Percentiles rank a stretch among this genome's conserved stretches.
phyloP scores from a whole-genome alignment of 805 yeast species.

The Myxozyma nipponensis region DNA sequence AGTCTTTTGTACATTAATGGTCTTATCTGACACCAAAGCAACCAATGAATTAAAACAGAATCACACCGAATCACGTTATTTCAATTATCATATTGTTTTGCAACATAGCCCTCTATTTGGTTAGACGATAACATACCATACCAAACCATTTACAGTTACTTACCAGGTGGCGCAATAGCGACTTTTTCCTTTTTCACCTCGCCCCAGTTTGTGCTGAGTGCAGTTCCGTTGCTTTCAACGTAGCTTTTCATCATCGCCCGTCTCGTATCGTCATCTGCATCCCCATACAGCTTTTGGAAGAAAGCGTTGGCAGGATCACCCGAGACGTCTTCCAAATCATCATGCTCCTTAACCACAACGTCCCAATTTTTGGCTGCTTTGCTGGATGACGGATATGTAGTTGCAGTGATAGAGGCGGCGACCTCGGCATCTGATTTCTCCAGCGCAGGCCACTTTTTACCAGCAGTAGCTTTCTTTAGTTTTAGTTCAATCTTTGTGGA shows the following conservation, averaged over 20 bases:
- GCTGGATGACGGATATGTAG: slow-evolving; percentile 60
- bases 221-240: slow-evolving; percentile 90
- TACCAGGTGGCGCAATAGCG: slow-evolving; percentile 61
- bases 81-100: slow-evolving; percentile 12
- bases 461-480: slow-evolving; percentile 46
- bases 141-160: too few species aligned
- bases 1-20: too few species aligned
- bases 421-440: slow-evolving; percentile 36
- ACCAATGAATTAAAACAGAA: too few species aligned
- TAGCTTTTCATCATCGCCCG: slow-evolving; percentile 97
- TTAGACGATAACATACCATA: background rate
- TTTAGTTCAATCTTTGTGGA: slow-evolving; percentile 71
- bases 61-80: too few species aligned
- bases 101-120: slow-evolving; percentile 24
- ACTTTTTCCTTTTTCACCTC: slow-evolving; percentile 68
- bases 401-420: slow-evolving; percentile 4
- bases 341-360: slow-evolving; percentile 40
- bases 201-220: slow-evolving; percentile 88
- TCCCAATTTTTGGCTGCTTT: slow-evolving; percentile 67
- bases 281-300: slow-evolving; percentile 67
- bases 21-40: too few species aligned
- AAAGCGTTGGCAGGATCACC: slow-evolving; percentile 52
- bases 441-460: slow-evolving; percentile 53
- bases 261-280: slow-evolving; percentile 80
- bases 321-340: slow-evolving; percentile 42